phyloP scores from a whole-genome alignment of 1,139 yeast genomes.

The Yamadazyma taylorii region DNA sequence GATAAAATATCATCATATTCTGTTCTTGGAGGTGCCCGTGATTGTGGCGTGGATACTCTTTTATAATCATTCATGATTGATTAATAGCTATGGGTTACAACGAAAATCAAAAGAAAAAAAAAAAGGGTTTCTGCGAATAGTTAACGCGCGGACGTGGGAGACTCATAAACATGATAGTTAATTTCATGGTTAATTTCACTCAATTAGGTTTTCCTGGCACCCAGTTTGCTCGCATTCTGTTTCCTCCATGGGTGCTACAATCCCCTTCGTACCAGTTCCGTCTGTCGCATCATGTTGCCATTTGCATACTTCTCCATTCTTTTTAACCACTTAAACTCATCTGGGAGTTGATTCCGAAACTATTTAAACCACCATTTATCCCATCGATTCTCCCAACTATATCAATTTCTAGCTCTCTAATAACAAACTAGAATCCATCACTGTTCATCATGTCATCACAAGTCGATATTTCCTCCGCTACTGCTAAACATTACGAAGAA shows the following conservation, averaged over 20 bases:
- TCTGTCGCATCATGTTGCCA: background rate
- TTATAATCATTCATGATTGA: constrained; percentile 12
- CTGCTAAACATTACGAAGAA: constrained; percentile 69
- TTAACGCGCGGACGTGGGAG: background rate
- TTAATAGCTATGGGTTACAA: too few species aligned
- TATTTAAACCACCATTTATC: too few species aligned
- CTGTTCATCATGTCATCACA: constrained; percentile 4
- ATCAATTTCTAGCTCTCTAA: too few species aligned
- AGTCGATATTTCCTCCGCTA: constrained; percentile 53
- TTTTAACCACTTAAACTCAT: too few species aligned
- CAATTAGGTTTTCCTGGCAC: too few species aligned
- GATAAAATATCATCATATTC: constrained; percentile 31
- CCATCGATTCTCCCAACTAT: too few species aligned
- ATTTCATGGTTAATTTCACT: background rate
- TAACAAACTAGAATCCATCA: too few species aligned
- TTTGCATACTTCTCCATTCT: background rate
- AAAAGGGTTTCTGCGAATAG: background rate
- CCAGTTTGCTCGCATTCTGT: too few species aligned
- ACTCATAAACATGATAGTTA: too few species aligned
- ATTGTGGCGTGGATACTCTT: constrained; percentile 6
- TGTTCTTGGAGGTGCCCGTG: background rate
- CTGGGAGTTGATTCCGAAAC: too few species aligned
- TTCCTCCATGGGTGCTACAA: too few species aligned
- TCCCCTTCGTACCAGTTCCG: too few species aligned
- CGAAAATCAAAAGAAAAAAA: background rate